Evolutionary conservation across 768 basidiomycete species (phyloP).

Genomic region (Boletus tomentosulus): DNA sequence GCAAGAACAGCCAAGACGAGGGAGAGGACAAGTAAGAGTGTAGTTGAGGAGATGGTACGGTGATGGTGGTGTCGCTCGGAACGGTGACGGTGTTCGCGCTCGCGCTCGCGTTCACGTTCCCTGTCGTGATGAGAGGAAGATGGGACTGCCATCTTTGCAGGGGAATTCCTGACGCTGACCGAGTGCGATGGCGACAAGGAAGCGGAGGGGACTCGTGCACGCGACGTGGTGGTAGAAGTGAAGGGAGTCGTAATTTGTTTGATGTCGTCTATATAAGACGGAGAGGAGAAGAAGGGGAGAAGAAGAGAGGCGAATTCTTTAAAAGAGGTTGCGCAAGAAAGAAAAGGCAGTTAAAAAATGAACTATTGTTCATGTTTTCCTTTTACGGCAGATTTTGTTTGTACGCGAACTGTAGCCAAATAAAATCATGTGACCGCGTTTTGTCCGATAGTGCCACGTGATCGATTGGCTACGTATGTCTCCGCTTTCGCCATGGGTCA

Average conservation of each 20-base stretch:
- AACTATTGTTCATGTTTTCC: conserved; percentile 24
- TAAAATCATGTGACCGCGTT: conserved; percentile 31
- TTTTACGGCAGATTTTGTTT: conserved; percentile 22
- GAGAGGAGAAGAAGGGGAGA: conserved; percentile 7
- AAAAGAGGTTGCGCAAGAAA: conserved; percentile 15
- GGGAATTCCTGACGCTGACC: conserved; percentile 49
- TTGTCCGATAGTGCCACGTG: conserved; percentile 16
- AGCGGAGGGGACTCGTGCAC: conserved; percentile 54
- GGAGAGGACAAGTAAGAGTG: conserved; percentile 80
- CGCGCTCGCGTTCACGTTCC: conserved; percentile 51
- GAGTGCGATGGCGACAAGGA: conserved; percentile 74
- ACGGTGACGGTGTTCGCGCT: conserved; percentile 53
- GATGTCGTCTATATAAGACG: conserved; percentile 20
- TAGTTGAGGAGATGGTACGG: conserved; percentile 86
- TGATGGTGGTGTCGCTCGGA: conserved; percentile 69
- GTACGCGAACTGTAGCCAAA: conserved; percentile 28
- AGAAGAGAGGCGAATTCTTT: conserved; percentile 13
- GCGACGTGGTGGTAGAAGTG: conserved; percentile 57
- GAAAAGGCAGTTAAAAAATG: conserved; percentile 18
- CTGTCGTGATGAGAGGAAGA: conserved; percentile 75
- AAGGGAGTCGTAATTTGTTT: not conserved
- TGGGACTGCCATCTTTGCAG: conserved; percentile 73
- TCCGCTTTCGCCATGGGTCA: conserved; percentile 21
- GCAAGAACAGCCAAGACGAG: conserved; percentile 85
- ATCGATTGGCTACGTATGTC: conserved; percentile 1